A percentile compares a stretch with the other conserved stretches of the same genome.
Conservation (phyloP, 306 rosid genomes). For the Prinsepia uniflora region DNA sequence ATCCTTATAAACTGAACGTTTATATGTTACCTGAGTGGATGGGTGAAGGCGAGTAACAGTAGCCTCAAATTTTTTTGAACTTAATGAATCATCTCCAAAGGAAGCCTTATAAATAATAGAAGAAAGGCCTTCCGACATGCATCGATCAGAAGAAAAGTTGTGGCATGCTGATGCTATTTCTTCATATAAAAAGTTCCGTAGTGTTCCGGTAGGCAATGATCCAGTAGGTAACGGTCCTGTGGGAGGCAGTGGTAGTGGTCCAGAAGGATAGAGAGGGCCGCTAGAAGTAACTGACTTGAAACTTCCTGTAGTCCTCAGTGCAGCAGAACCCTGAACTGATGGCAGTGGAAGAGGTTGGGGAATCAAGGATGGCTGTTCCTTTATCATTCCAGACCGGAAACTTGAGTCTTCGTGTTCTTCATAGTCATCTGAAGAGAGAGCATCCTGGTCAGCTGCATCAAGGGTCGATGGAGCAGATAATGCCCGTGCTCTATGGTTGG, state of each 20-base stretch:
- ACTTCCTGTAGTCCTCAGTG: constrained; percentile 62
- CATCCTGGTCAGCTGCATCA: constrained; percentile 89
- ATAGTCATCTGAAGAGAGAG: constrained; percentile 52
- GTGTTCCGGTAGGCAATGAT: constrained; percentile 48
- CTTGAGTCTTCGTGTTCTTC: constrained; percentile 73
- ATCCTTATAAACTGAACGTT: constrained; percentile 7
- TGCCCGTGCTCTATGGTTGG: constrained; percentile 56
- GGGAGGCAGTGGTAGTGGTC: constrained; percentile 92
- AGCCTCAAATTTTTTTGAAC: constrained; percentile 81
- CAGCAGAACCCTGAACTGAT: constrained; percentile 53
- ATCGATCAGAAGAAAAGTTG: constrained; percentile 74
- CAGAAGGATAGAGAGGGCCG: constrained; percentile 70
- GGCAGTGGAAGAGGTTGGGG: constrained; percentile 98
- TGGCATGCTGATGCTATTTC: constrained; percentile 82
- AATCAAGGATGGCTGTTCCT: constrained; percentile 58
- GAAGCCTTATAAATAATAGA: constrained; percentile 81
- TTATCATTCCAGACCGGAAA: constrained; percentile 48
- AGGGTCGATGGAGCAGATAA: constrained; percentile 92
- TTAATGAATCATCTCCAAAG: constrained; percentile 78
- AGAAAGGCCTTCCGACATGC: constrained; percentile 83
- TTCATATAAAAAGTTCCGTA: constrained; percentile 60
- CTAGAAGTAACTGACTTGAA: constrained; percentile 65
- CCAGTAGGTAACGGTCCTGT: constrained; percentile 36
- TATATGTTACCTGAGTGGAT: constrained; percentile 58
- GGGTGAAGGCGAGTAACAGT: constrained; percentile 88